Conservation (phyloP, 768 basidiomycete genomes). For the Psilocybe tampanensis region DNA sequence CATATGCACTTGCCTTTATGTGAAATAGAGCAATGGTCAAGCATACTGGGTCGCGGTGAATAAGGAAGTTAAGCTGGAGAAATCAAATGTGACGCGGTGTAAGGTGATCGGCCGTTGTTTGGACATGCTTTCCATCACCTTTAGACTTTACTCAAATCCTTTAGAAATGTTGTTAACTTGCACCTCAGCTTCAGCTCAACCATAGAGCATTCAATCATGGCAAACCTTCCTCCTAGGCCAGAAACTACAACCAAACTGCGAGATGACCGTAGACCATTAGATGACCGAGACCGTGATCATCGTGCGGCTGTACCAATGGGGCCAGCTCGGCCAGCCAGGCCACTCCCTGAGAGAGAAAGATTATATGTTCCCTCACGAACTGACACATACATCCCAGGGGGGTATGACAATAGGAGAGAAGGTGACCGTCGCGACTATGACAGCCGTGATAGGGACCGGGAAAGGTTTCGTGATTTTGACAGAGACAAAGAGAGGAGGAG, state of each 20-base stretch:
- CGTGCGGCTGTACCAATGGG: conserved; percentile 28
- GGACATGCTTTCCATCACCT: conserved; percentile 9
- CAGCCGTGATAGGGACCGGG: conserved; percentile 23
- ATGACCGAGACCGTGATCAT: conserved; percentile 30
- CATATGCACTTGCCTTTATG: conserved; percentile 67
- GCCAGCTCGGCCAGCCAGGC: conserved; percentile 15
- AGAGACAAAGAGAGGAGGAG: conserved; percentile 21
- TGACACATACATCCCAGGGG: conserved; percentile 35
- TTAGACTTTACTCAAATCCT: not conserved
- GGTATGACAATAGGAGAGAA: conserved; percentile 29
- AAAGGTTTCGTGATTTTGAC: conserved; percentile 13
- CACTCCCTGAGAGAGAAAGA: conserved; percentile 19
- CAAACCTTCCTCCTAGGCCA: conserved; percentile 44
- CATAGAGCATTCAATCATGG: conserved; percentile 25
- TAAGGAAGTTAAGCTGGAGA: not conserved
- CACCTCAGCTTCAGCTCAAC: not conserved
- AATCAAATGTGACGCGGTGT: conserved; percentile 14
- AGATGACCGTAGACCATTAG: conserved; percentile 16
- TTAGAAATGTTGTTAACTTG: not conserved
- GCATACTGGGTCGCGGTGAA: conserved; percentile 49
- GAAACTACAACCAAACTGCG: conserved; percentile 30
- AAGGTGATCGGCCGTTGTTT: conserved; percentile 9
- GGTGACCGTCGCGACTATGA: conserved; percentile 26
- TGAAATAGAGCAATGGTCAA: conserved; percentile 95
- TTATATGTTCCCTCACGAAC: conserved; percentile 20